These are phyloP conservation scores for Ceratobasidium sp. DNA, from an alignment of 1,284 basidiomycete species.

Conservation along the genomic window DNA sequence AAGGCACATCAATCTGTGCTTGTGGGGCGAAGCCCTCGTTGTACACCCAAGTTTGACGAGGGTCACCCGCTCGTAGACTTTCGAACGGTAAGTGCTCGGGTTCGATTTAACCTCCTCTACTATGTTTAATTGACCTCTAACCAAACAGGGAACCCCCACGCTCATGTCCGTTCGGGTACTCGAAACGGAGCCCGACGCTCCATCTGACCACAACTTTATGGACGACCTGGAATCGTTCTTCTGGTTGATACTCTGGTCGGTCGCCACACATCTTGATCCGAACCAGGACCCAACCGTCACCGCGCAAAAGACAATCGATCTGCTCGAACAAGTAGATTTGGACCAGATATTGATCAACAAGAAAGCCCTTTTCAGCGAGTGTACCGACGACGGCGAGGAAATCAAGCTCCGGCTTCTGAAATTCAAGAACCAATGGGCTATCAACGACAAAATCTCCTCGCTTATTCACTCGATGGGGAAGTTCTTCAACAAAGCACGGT, in stretches of 20 bases:
- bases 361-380: background rate
- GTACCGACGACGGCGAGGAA: too few species aligned
- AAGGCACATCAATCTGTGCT: too few species aligned
- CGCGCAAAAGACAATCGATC: background rate
- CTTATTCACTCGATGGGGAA: too few species aligned
- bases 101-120: background rate
- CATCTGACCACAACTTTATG: slow-evolving; percentile 28
- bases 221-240: slow-evolving; percentile 47
- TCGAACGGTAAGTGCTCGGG: too few species aligned
- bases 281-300: background rate
- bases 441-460: too few species aligned
- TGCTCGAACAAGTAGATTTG: background rate
- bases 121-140: background rate
- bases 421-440: too few species aligned
- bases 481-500: too few species aligned
- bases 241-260: slow-evolving; percentile 38
- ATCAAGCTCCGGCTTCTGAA: too few species aligned
- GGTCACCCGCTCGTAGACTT: too few species aligned
- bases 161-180: slow-evolving; percentile 21
- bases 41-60: too few species aligned
- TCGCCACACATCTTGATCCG: background rate
- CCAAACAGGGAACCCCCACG: slow-evolving; percentile 11
- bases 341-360: background rate
- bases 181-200: background rate
- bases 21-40: too few species aligned